These are phyloP conservation scores for Pascua guehoae DNA, from an alignment of 1,284 basidiomycete species.

Conservation along the genomic window DNA sequence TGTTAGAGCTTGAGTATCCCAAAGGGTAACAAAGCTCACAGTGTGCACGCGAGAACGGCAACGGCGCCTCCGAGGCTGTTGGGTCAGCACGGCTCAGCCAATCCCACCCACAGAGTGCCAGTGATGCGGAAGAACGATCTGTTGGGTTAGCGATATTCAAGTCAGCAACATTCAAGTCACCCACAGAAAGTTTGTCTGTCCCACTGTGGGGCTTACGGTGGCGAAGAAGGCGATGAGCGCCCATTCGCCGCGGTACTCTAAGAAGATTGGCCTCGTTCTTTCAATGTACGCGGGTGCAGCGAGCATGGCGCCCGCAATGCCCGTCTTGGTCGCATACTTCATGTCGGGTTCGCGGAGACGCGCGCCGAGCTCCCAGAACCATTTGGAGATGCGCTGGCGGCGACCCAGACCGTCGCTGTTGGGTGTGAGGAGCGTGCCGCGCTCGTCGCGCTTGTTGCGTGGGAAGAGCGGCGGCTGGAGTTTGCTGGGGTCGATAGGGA, in stretches of 20 bases:
- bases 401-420: slow-evolving; percentile 58
- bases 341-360: slow-evolving; percentile 69
- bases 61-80: slow-evolving; percentile 70
- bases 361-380: slow-evolving; percentile 71
- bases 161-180: slow-evolving; percentile 27
- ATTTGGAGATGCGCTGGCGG: slow-evolving; percentile 62
- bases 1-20: slow-evolving; percentile 5
- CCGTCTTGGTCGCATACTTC: slow-evolving; percentile 85
- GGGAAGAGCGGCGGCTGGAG: slow-evolving; percentile 67
- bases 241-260: slow-evolving; percentile 85
- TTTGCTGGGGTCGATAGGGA: slow-evolving; percentile 58
- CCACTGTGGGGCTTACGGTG: slow-evolving; percentile 79
- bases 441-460: slow-evolving; percentile 72
- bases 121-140: slow-evolving; percentile 62
- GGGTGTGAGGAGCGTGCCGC: slow-evolving; percentile 78
- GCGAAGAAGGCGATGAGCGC: slow-evolving; percentile 88
- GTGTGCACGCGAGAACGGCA: slow-evolving; percentile 66
- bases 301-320: slow-evolving; percentile 61
- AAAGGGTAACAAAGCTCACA: slow-evolving; percentile 32
- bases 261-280: slow-evolving; percentile 68
- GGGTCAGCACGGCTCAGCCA: slow-evolving; percentile 8
- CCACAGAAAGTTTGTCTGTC: slow-evolving; percentile 72
- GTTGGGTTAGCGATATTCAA: not conserved
- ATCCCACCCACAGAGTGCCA: slow-evolving; percentile 67
- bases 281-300: slow-evolving; percentile 84